phyloP scores from a whole-genome alignment of 2,329 filamentous ascomycete genomes.

The Elsinoe batatas region DNA sequence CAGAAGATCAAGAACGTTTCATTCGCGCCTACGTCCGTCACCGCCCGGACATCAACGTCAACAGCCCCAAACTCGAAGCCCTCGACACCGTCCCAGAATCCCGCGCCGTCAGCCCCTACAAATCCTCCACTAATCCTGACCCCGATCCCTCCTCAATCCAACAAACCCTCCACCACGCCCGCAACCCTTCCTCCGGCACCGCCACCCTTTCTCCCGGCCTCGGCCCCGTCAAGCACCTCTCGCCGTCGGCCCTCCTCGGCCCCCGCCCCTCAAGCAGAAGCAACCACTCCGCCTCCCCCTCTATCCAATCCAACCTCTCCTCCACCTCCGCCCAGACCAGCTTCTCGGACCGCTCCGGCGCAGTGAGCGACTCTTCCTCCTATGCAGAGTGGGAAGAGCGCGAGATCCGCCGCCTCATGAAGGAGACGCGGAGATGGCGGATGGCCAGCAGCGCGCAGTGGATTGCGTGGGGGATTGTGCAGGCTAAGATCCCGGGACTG shows the following conservation, averaged over 20 bases:
- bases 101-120: constrained; percentile 20
- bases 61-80: constrained; percentile 26
- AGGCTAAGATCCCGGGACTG: constrained; percentile 75
- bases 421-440: constrained; percentile 77
- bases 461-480: constrained; percentile 94
- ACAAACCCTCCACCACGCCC: constrained; percentile 67
- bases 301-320: constrained; percentile 17
- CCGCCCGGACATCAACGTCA: constrained; percentile 54
- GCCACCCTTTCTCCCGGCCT: constrained; percentile 16
- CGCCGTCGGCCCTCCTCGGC: background rate
- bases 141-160: constrained; percentile 35
- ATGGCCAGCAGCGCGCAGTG: constrained; percentile 80
- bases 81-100: constrained; percentile 25
- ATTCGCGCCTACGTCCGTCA: constrained; percentile 81
- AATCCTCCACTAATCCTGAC: constrained; percentile 14
- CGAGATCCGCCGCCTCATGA: constrained; percentile 59
- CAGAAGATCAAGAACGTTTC: constrained; percentile 75
- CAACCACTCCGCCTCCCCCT: constrained; percentile 7
- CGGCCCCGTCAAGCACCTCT: constrained; percentile 6
- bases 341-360: background rate
- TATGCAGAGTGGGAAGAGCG: constrained; percentile 41
- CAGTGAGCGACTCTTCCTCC: constrained; percentile 21
- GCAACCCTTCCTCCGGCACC: constrained; percentile 45
- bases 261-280: constrained; percentile 18
- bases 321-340: constrained; percentile 22